Evolutionary conservation across 805 yeast genomes (phyloP).

Genomic region (Candida ovalis): DNA sequence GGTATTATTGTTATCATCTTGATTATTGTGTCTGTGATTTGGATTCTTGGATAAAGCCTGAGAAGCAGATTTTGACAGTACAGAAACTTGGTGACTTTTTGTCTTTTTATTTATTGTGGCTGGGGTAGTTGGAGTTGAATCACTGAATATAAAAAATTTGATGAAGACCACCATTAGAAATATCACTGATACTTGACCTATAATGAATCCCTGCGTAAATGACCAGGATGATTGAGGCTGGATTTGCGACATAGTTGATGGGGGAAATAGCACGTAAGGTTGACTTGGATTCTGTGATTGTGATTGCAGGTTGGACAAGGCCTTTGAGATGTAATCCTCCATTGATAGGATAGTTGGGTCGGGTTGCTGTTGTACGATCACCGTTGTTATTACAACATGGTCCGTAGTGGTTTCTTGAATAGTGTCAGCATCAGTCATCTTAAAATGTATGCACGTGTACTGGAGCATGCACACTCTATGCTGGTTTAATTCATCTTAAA

Average conservation of each 20-base stretch:
- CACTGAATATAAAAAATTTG: conserved; percentile 75
- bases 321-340: conserved; percentile 20
- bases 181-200: conserved; percentile 74
- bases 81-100: conserved; percentile 16
- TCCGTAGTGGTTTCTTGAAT: neutral
- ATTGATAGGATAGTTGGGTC: conserved; percentile 8
- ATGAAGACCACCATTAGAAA: conserved; percentile 59
- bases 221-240: conserved; percentile 41
- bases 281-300: conserved; percentile 10
- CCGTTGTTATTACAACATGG: neutral
- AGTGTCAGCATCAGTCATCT: neutral
- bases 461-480: neutral
- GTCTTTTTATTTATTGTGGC: conserved; percentile 22
- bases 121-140: conserved; percentile 43
- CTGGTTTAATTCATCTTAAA: too few species aligned
- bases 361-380: conserved; percentile 3
- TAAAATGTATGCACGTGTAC: neutral
- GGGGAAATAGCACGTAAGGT: conserved; percentile 3
- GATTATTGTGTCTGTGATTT: conserved; percentile 6
- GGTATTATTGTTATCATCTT: conserved; percentile 13
- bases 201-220: conserved; percentile 70
- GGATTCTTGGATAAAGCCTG: conserved; percentile 3
- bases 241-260: conserved; percentile 2
- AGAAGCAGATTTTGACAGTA: conserved; percentile 2
- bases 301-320: conserved; percentile 13